These are phyloP conservation scores for Fusarium sp. DNA, from an alignment of 2,329 filamentous ascomycete genomes.

Conservation along the genomic window DNA sequence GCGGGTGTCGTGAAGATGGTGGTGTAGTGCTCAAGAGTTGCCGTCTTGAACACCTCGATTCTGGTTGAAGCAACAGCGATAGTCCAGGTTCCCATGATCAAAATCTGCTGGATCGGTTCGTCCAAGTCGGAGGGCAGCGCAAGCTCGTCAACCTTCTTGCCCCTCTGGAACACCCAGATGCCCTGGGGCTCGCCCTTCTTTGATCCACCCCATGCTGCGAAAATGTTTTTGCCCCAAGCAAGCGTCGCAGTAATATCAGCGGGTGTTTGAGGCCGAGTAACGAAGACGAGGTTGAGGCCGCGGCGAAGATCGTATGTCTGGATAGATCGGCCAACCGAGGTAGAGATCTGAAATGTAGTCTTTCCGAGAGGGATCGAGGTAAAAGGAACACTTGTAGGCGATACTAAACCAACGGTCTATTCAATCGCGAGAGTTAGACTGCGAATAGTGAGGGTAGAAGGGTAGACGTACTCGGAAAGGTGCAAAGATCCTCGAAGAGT, in stretches of 20 bases:
- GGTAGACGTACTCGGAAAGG: slow-evolving; percentile 81
- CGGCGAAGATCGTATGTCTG: slow-evolving; percentile 96
- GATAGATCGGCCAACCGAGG: slow-evolving; percentile 87
- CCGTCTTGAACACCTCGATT: slow-evolving; percentile 90
- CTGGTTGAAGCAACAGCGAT: slow-evolving; percentile 80
- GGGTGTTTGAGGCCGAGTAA: slow-evolving; percentile 91
- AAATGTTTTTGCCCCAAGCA: slow-evolving; percentile 87
- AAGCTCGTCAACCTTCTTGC: slow-evolving; percentile 84
- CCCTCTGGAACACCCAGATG: slow-evolving; percentile 92
- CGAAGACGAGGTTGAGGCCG: slow-evolving; percentile 91
- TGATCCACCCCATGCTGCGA: slow-evolving; percentile 87
- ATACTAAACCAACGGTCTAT: slow-evolving; percentile 92
- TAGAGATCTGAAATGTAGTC: slow-evolving; percentile 97
- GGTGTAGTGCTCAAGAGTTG: slow-evolving; percentile 89
- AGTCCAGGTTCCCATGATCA: slow-evolving; percentile 93
- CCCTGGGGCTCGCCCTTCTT: slow-evolving; percentile 69
- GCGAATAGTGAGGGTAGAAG: slow-evolving; percentile 1
- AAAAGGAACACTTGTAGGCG: slow-evolving; percentile 90
- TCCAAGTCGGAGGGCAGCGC: slow-evolving; percentile 73
- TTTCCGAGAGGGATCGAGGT: slow-evolving; percentile 90
- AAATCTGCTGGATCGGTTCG: slow-evolving; percentile 80
- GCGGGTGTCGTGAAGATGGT: slow-evolving; percentile 74
- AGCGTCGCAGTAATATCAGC: slow-evolving; percentile 85
- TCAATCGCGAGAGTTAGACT: slow-evolving; percentile 13
- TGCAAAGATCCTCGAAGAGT: slow-evolving; percentile 86